Evolutionary conservation across 352 stramenopile genomes (phyloP).

Genomic region (Globisporangium spiculum): DNA sequence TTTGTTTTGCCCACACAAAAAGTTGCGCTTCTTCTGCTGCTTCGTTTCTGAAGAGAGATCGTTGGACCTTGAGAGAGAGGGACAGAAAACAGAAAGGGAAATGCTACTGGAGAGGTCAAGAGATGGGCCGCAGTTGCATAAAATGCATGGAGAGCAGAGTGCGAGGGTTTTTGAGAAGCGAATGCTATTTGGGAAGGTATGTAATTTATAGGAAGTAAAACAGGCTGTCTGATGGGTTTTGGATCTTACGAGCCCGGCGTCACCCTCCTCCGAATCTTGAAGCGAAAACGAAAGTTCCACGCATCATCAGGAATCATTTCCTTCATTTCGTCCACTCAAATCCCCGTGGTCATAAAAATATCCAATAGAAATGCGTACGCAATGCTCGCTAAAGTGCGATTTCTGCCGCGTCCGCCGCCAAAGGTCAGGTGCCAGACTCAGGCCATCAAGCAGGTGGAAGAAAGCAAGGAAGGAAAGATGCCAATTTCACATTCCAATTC

Average conservation of each 20-base stretch:
- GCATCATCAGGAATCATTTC: slow-evolving; percentile 10
- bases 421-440: neutral
- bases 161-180: neutral
- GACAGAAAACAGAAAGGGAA: neutral
- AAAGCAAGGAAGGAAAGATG: neutral
- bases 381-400: neutral
- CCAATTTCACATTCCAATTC: slow-evolving; percentile 7
- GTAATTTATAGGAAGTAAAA: neutral
- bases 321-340: neutral
- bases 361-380: neutral
- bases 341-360: neutral
- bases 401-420: neutral
- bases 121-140: neutral
- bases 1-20: neutral
- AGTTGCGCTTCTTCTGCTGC: neutral
- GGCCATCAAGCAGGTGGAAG: neutral
- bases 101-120: neutral
- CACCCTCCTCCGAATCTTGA: slow-evolving; percentile 3
- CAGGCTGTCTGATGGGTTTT: slow-evolving; percentile 8
- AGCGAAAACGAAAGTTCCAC: slow-evolving; percentile 1
- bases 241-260: slow-evolving; percentile 10
- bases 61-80: neutral
- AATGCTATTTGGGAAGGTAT: neutral
- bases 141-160: neutral
- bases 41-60: slow-evolving; percentile 5